Percentiles rank a stretch among this genome's conserved stretches.
phyloP scores from a whole-genome alignment of 2,329 filamentous ascomycete genomes.

The Harringtonia aguacate region DNA sequence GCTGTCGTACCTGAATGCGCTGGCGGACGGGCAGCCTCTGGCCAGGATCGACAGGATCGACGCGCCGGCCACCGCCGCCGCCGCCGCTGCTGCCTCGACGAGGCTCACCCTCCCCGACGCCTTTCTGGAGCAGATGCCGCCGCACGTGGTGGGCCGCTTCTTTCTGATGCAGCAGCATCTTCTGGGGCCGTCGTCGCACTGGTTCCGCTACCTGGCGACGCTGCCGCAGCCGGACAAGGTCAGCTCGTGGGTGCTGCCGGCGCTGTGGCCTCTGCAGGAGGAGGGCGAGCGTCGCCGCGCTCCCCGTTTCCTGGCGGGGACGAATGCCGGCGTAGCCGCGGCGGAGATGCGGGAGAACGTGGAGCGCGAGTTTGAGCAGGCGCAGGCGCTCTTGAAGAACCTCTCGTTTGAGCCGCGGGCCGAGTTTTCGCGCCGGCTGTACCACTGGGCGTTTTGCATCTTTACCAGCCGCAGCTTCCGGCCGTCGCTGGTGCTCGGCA shows the following conservation, averaged over 20 bases:
- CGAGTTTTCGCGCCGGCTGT: conserved; percentile 37
- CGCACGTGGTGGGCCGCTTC: conserved; percentile 54
- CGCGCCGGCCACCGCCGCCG: conserved; percentile 4
- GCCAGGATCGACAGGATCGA: conserved; percentile 4
- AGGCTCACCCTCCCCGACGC: conserved; percentile 30
- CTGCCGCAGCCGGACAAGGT: conserved; percentile 50
- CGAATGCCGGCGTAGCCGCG: conserved; percentile 39
- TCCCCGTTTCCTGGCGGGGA: conserved; percentile 37
- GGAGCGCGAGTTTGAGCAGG: conserved; percentile 33
- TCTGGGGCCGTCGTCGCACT: conserved; percentile 45
- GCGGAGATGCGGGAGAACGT: conserved; percentile 35
- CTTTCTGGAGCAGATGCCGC: conserved; percentile 39
- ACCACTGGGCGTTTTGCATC: conserved; percentile 54
- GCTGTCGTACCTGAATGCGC: conserved; percentile 48
- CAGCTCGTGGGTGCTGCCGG: conserved; percentile 42
- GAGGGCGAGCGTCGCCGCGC: conserved; percentile 40
- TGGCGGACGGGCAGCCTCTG: conserved; percentile 22
- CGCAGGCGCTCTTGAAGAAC: conserved; percentile 25
- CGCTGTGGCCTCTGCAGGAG: conserved; percentile 40
- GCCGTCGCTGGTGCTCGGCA: conserved; percentile 43
- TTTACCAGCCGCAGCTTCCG: conserved; percentile 57
- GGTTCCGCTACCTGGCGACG: conserved; percentile 56
- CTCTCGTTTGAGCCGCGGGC: conserved; percentile 16
- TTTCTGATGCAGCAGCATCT: conserved; percentile 61
- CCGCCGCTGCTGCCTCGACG: too few relatives aligned